Evolutionary conservation across 1,284 basidiomycete genomes (phyloP), one percentile per base, ranked within the genome.

Genomic region (Irpex lacteus): DNA sequence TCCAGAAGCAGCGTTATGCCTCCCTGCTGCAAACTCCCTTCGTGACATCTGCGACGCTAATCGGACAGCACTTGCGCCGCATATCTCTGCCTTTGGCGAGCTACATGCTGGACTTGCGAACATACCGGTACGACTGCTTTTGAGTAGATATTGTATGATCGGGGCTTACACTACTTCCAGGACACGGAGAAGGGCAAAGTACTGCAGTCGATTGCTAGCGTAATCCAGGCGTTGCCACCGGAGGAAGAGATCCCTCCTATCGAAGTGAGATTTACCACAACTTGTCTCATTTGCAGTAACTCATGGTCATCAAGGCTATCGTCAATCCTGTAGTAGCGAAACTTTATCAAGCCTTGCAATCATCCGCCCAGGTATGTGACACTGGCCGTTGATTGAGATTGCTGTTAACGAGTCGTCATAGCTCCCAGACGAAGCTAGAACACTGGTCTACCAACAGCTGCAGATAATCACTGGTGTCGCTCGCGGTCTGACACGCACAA

Each of bases 141-240:
- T 36, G 26, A 13, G 19, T 15, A 40, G 21, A 34, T 34, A 6
- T 37, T 63, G 13, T 5, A 9, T 6, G 1, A 21, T 4, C 1
- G 4, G 9, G 9, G 11, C 21, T 18, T 4, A 9, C 59, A 38
- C 49, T 60, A 8, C 15, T 19, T 32, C 58, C 60, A 94, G 89
- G 91, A 94, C 66, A 89, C 90, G 26, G 94, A 96, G 76, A 93
- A 92, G 76, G 86, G 88, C 67, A 96, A 95, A 76, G 92, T 96
- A 0, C 79, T 96, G 59, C 92, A 96, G 73, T 93, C 90, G 0
- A 95, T 97, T 63, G 88, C 93, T 1, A 95, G 92, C 65, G 93
- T 97, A 1, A 92, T 96, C 54, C 92, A 96, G 70, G 95, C 94
- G 0, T 74, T 97, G 59, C 87, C 90, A 0, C 88, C 92, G 0